Percentiles rank a stretch among this genome's conserved stretches.
Conservation (phyloP, 2,329 filamentous ascomycete species). For the Fusarium caatingaense region DNA sequence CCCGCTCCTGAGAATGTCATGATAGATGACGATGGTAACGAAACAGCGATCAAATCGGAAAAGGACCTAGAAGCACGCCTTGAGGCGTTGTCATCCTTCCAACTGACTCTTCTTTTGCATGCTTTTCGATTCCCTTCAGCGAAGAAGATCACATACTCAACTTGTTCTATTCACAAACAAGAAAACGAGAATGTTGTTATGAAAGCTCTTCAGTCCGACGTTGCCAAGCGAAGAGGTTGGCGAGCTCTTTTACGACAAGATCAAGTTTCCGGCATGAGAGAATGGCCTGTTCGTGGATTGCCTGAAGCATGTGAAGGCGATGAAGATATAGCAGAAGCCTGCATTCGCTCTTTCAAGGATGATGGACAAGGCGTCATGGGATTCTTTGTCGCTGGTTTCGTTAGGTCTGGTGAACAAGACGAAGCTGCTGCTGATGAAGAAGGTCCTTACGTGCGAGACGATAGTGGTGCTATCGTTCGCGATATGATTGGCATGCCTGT, state of each 20-base stretch:
- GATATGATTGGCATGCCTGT: constrained; percentile 55
- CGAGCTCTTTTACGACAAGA: constrained; percentile 75
- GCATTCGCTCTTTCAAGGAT: constrained; percentile 83
- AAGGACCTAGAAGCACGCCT: constrained; percentile 73
- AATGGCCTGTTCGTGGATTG: constrained; percentile 77
- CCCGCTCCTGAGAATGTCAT: constrained; percentile 52
- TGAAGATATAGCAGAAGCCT: constrained; percentile 73
- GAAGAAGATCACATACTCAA: constrained; percentile 86
- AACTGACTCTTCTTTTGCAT: constrained; percentile 83
- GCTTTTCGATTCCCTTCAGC: constrained; percentile 85
- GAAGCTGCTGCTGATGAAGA: constrained; percentile 45
- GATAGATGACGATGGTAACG: constrained; percentile 69
- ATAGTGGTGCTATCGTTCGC: constrained; percentile 63
- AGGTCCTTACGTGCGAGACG: constrained; percentile 66
- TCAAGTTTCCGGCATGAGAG: constrained; percentile 80
- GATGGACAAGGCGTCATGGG: constrained; percentile 90
- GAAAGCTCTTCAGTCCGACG: constrained; percentile 73
- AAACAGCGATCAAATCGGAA: constrained; percentile 63
- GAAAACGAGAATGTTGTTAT: constrained; percentile 92
- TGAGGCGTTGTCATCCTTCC: constrained; percentile 80
- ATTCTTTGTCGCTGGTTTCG: constrained; percentile 93
- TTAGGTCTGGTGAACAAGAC: constrained; percentile 52
- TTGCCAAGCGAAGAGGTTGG: constrained; percentile 79
- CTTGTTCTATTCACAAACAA: constrained; percentile 86
- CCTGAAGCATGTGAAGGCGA: constrained; percentile 61